phyloP scores from a whole-genome alignment of 2,329 filamentous ascomycete genomes.

The Ophiostoma pallidulum region DNA sequence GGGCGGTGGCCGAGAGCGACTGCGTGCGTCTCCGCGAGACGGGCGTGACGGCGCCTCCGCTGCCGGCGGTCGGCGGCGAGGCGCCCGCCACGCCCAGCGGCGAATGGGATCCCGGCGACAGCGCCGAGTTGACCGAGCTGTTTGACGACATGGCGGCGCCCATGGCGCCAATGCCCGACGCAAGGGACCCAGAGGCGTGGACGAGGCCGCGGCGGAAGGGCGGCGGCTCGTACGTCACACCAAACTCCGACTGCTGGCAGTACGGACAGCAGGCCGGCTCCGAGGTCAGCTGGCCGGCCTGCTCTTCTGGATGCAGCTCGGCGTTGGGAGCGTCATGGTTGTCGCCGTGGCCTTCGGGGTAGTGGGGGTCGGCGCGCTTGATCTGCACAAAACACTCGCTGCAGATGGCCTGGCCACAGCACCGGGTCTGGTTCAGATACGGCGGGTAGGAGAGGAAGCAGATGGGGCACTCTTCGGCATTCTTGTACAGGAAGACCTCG shows the following conservation, averaged over 20 bases:
- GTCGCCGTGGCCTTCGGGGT: conserved; percentile 65
- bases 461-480: conserved; percentile 83
- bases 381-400: conserved; percentile 99
- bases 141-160: conserved; percentile 76
- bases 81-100: no score
- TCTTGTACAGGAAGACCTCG: conserved; percentile 89
- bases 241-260: conserved; percentile 89
- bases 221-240: conserved; percentile 87
- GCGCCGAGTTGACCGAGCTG: conserved; percentile 60
- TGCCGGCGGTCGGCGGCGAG: conserved; percentile 25
- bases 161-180: conserved; percentile 31
- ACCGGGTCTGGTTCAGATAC: conserved; percentile 86
- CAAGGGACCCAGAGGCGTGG: conserved; percentile 47
- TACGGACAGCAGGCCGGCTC: conserved; percentile 91
- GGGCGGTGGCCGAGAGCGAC: conserved; percentile 69
- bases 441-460: conserved; percentile 95
- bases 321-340: conserved; percentile 22
- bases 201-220: conserved; percentile 76
- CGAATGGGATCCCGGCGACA: conserved; percentile 30
- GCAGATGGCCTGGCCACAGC: conserved; percentile 92
- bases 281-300: conserved; percentile 64
- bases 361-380: conserved; percentile 84
- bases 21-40: conserved; percentile 37
- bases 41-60: conserved; percentile 9
- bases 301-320: conserved; percentile 35